Evolutionary conservation across 768 basidiomycete species (phyloP).

Genomic region (Lactarius sp.): DNA sequence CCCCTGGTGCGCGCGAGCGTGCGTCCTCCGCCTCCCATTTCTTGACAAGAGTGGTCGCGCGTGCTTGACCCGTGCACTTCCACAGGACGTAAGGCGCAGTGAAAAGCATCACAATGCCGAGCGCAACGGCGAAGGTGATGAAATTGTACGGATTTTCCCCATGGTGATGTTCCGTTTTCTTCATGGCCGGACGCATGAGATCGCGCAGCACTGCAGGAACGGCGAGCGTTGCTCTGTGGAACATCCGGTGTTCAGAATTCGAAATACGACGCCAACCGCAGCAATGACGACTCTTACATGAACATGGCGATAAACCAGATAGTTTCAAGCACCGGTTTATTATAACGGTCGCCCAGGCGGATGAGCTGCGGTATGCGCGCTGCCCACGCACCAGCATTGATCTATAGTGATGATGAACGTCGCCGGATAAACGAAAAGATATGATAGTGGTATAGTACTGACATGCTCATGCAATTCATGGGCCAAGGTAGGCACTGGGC

Average conservation of each 20-base stretch:
- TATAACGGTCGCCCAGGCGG: conserved; percentile 36
- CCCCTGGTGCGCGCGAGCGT: conserved; percentile 27
- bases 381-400: conserved; percentile 43
- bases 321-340: conserved; percentile 43
- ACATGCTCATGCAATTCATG: conserved; percentile 14
- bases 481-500: conserved; percentile 9
- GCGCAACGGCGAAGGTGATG: conserved; percentile 35
- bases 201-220: conserved; percentile 40
- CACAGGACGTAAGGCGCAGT: conserved; percentile 41
- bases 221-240: conserved; percentile 36
- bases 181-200: conserved; percentile 29
- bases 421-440: background rate
- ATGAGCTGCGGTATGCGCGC: conserved; percentile 38
- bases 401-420: conserved; percentile 28
- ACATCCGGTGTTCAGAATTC: background rate
- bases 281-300: conserved; percentile 33
- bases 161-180: background rate
- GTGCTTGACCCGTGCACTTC: conserved; percentile 41
- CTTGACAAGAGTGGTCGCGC: conserved; percentile 36
- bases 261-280: background rate
- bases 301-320: conserved; percentile 38
- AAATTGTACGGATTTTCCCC: conserved; percentile 35
- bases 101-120: conserved; percentile 39
- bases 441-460: too few species aligned
- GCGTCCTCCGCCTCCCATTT: conserved; percentile 42